A percentile compares a stretch with the other conserved stretches of the same genome.
phyloP scores from a whole-genome alignment of 352 stramenopile genomes.

The Pythium aristosporum region DNA sequence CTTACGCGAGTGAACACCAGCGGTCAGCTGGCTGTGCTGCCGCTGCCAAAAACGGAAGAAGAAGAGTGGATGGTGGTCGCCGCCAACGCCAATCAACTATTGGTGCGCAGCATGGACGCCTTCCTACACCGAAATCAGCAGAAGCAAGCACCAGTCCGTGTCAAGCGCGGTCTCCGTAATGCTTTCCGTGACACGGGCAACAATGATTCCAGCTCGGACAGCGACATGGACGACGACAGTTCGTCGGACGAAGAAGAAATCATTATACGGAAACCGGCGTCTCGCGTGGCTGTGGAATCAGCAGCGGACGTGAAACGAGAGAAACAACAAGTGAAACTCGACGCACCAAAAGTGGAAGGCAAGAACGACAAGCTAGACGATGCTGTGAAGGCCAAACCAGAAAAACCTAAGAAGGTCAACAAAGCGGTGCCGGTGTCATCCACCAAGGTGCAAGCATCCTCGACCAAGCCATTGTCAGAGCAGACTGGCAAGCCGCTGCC shows the following conservation, averaged over 20 bases:
- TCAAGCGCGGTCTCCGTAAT: conserved; percentile 44
- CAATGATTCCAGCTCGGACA: conserved; percentile 23
- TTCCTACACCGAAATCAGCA: conserved; percentile 66
- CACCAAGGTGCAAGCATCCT: not conserved
- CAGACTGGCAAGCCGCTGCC: not conserved
- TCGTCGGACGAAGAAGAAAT: conserved; percentile 10
- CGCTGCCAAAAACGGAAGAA: conserved; percentile 47
- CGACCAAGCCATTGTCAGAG: not conserved
- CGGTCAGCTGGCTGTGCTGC: conserved; percentile 61
- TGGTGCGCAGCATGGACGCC: conserved; percentile 61
- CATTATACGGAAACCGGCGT: conserved; percentile 5
- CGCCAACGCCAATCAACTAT: conserved; percentile 69
- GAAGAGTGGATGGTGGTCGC: conserved; percentile 80
- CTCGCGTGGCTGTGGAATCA: not conserved
- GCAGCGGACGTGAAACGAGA: not conserved
- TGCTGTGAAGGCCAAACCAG: not conserved
- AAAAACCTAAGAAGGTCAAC: not conserved
- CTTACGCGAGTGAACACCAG: conserved; percentile 74
- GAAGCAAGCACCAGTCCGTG: conserved; percentile 40
- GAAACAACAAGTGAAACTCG: not conserved
- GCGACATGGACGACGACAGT: conserved; percentile 18
- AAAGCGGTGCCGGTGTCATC: not conserved
- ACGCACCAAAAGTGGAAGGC: not conserved
- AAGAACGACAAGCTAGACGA: not conserved
- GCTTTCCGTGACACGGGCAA: conserved; percentile 27